Conservation (phyloP, 2,329 filamentous ascomycete species). For the Colletotrichum sp. region DNA sequence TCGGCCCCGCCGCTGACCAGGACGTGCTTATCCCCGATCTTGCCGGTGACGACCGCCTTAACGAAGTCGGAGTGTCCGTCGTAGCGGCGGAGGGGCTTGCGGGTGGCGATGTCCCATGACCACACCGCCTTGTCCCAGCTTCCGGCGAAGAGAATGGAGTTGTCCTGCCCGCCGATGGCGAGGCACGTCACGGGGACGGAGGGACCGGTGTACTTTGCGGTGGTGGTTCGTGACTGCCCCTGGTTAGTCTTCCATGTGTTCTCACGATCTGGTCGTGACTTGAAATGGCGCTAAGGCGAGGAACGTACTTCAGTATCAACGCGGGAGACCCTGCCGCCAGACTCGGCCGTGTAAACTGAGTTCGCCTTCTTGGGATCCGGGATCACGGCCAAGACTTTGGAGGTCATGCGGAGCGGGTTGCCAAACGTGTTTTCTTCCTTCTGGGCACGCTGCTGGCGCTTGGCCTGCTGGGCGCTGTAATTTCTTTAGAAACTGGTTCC, state of each 20-base stretch:
- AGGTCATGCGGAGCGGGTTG: constrained; percentile 78
- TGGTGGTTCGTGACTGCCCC: constrained; percentile 2
- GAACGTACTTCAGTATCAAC: constrained; percentile 73
- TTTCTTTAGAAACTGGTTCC: constrained; percentile 5
- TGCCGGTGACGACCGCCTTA: constrained; percentile 74
- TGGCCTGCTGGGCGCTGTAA: constrained; percentile 7
- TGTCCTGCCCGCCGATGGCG: constrained; percentile 63
- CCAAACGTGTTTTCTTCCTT: constrained; percentile 81
- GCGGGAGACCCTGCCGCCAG: constrained; percentile 78
- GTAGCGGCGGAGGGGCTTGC: constrained; percentile 61
- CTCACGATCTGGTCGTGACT: too few species aligned
- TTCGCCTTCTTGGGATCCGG: constrained; percentile 67
- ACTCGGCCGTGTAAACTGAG: constrained; percentile 82
- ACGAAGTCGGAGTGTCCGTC: constrained; percentile 90
- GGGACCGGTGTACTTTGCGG: constrained; percentile 69
- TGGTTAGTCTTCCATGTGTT: neutral
- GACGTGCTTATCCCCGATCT: constrained; percentile 63
- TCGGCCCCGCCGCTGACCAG: constrained; percentile 81
- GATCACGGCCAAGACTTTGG: constrained; percentile 82
- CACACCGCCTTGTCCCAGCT: constrained; percentile 95
- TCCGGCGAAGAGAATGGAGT: constrained; percentile 76
- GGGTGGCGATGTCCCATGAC: constrained; percentile 75
- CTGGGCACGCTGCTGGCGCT: constrained; percentile 45
- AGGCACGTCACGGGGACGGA: constrained; percentile 81
- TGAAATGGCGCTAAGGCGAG: neutral